Base-by-base conservation (phyloP, 2,329 filamentous ascomycete species). In the Colletotrichum sp. region DNA sequence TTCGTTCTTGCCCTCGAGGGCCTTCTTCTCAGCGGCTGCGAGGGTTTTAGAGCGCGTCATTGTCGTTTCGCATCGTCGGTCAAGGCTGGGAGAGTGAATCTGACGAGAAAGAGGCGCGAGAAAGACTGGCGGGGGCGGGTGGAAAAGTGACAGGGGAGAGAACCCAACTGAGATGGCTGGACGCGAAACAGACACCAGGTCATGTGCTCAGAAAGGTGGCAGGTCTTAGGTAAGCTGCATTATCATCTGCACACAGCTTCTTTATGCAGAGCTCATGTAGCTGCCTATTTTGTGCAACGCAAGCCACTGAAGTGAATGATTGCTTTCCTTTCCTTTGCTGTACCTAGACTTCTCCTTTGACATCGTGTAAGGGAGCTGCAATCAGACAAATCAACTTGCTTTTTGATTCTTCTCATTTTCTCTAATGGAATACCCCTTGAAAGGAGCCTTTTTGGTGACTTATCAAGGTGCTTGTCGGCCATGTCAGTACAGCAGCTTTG, bases 1-100 rank as follows among this genome's bases (percentile, higher is more conserved):
- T 70, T 87, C 86, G 75, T 82, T 80, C 72, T 75, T 80, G 69
- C 82, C 84, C 7, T 83, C 78, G 9, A 81, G 63, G 5, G 78
- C 81, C 75, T 74, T 79, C 15, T 79, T 78, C 24, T 82, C 83
- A 6, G 82, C 82, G 64, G 81, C 77, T 62, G 65, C 74, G 44
- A 84, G 78, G 78, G 79, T 81, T 71, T 78, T 73, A 39, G 79
- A 75, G 24, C 78, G 77, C 73, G 80, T 80, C 84, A 86, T 86
- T 30, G 66, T 78, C 71, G 26, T 10, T 15, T 26, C 9, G 34
- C 72, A 69, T 77, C 16, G 63, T 72, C n/a, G n/a, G 28, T 21
- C 39, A 9, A 18, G 64, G 16, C 34, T 66, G 28, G 28, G 16
- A 36, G 9, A 8, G 36, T 65, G 34, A 60, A n/a, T 59, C 26